phyloP scores from a whole-genome alignment of 805 yeast species.

The Nakazawaea siamensis region DNA sequence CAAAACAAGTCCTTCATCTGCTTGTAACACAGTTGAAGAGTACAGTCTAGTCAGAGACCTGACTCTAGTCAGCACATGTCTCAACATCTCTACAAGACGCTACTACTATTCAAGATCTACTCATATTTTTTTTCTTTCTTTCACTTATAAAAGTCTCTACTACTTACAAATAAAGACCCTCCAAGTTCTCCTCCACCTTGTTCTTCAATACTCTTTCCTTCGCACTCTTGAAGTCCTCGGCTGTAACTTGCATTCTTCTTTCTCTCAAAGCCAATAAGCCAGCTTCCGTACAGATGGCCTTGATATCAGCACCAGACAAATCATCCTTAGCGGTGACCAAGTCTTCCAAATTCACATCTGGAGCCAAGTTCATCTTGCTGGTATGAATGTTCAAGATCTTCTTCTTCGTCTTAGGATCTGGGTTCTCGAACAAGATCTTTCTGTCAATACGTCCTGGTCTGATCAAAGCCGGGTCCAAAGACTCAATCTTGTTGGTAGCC shows the following conservation, averaged over 20 bases:
- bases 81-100: too few relatives aligned
- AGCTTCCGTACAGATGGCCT: slow-evolving; percentile 96
- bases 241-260: slow-evolving; percentile 95
- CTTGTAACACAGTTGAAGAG: neutral
- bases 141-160: neutral
- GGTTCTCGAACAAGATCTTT: slow-evolving; percentile 91
- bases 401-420: slow-evolving; percentile 87
- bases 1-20: slow-evolving; percentile 6
- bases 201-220: slow-evolving; percentile 94
- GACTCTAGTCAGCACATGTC: too few relatives aligned
- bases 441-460: slow-evolving; percentile 98
- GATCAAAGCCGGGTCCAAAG: slow-evolving; percentile 90
- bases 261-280: slow-evolving; percentile 93
- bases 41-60: too few relatives aligned
- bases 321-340: slow-evolving; percentile 89
- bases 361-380: slow-evolving; percentile 82
- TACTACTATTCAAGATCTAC: too few relatives aligned
- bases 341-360: slow-evolving; percentile 84
- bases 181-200: slow-evolving; percentile 92
- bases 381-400: slow-evolving; percentile 91
- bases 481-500: slow-evolving; percentile 96
- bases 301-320: slow-evolving; percentile 93
- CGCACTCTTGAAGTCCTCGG: slow-evolving; percentile 87
- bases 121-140: too few relatives aligned
- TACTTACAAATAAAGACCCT: slow-evolving; percentile 83